A percentile compares a stretch with the other conserved stretches of the same genome.
Conservation (phyloP, 2,329 filamentous ascomycete genomes). For the Pyrenochaeta sp. region DNA sequence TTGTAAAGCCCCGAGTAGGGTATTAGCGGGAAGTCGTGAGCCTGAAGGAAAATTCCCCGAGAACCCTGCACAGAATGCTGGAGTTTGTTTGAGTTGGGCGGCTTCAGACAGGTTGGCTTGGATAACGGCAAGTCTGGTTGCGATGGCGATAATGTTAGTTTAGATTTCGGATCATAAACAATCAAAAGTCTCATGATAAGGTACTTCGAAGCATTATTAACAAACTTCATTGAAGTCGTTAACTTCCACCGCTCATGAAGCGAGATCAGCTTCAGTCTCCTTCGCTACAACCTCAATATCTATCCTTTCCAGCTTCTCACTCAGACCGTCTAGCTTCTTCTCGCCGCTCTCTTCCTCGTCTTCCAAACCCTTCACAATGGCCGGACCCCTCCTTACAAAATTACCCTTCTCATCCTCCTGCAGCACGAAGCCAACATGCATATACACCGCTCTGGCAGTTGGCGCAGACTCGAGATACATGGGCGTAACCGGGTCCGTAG, state of each 20-base stretch:
- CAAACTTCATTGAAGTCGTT: too few species aligned
- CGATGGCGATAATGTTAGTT: too few species aligned
- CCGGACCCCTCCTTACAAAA: constrained; percentile 30
- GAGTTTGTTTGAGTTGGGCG: too few species aligned
- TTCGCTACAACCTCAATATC: constrained; percentile 8
- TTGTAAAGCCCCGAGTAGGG: background rate
- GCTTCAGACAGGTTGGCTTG: too few species aligned
- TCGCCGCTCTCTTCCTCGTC: constrained; percentile 1
- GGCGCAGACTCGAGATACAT: constrained; percentile 39
- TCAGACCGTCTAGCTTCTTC: background rate
- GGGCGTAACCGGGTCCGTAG: constrained; percentile 23
- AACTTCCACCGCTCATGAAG: constrained; percentile 2
- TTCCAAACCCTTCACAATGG: constrained; percentile 9
- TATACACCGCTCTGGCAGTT: constrained; percentile 36
- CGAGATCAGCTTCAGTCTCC: constrained; percentile 4
- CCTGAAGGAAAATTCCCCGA: background rate
- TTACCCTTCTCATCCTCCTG: constrained; percentile 19
- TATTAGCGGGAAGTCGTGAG: constrained; percentile 3
- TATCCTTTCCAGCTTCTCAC: constrained; percentile 3
- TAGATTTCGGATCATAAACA: too few species aligned
- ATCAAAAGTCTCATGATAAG: too few species aligned
- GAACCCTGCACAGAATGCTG: background rate
- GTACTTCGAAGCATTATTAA: too few species aligned
- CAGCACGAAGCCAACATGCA: constrained; percentile 38
- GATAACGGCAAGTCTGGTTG: too few species aligned